Evolutionary conservation across 164 flowering plant species (phyloP).

Genomic region (Litsea cubeba): DNA sequence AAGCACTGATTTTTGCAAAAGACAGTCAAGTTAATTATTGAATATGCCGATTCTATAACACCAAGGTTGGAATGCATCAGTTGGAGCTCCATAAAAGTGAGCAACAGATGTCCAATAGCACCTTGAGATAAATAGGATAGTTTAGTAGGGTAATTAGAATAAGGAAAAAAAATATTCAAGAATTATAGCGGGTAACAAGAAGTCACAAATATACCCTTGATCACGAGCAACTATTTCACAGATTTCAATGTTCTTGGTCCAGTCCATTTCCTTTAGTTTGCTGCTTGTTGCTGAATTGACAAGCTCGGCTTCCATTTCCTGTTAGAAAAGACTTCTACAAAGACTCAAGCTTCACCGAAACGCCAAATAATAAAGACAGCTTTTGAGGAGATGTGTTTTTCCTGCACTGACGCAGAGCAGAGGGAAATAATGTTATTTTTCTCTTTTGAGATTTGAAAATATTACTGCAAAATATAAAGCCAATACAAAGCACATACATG

Average conservation of each 20-base stretch:
- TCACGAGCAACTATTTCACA: slow-evolving; percentile 80
- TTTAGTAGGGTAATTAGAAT: too few species aligned
- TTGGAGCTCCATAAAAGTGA: too few species aligned
- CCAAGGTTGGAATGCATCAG: too few species aligned
- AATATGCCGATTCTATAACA: too few species aligned
- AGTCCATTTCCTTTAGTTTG: slow-evolving; percentile 76
- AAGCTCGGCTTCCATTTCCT: slow-evolving; percentile 76
- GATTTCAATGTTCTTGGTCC: slow-evolving; percentile 79
- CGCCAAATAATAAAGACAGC: not conserved
- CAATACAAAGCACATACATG: not conserved
- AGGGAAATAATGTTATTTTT: not conserved
- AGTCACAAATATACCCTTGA: slow-evolving; percentile 42
- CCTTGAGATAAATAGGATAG: too few species aligned
- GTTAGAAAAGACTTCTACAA: not conserved
- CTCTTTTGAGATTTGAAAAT: not conserved
- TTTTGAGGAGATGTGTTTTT: not conserved
- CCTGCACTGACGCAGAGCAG: not conserved
- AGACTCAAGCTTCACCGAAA: not conserved
- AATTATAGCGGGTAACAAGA: too few species aligned
- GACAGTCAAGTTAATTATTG: too few species aligned
- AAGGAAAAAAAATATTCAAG: too few species aligned
- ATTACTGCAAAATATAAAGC: not conserved
- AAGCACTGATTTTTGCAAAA: too few species aligned
- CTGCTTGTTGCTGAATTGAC: slow-evolving; percentile 81
- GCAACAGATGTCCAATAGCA: too few species aligned